Conservation (phyloP, 768 basidiomycete species). For the Lentinula sp. region DNA sequence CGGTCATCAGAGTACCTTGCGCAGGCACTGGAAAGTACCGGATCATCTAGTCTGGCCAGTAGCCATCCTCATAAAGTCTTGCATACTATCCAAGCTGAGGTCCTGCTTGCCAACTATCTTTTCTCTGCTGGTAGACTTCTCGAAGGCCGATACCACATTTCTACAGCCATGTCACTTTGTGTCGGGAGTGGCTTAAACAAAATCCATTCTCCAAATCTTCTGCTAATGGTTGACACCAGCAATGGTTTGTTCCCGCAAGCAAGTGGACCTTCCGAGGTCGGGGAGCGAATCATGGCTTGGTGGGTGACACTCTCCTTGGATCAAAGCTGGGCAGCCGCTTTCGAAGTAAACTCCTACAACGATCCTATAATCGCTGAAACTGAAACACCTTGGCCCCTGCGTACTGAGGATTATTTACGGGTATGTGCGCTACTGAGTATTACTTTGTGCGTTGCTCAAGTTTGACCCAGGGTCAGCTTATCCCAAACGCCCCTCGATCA, state of each 20-base stretch:
- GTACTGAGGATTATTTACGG: constrained; percentile 27
- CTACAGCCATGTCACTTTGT: constrained; percentile 26
- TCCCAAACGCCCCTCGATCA: background rate
- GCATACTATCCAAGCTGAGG: constrained; percentile 45
- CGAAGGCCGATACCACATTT: constrained; percentile 37
- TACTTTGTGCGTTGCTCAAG: background rate
- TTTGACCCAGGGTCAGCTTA: constrained; percentile 1
- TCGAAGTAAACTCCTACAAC: constrained; percentile 2
- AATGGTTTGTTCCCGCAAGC: constrained; percentile 23
- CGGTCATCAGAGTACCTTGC: constrained; percentile 28
- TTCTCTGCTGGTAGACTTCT: constrained; percentile 42
- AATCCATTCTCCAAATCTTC: constrained; percentile 21
- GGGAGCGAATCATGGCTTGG: constrained; percentile 28
- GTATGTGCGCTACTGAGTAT: constrained; percentile 15
- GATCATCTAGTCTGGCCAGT: constrained; percentile 27
- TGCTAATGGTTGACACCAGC: constrained; percentile 13
- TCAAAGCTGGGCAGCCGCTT: constrained; percentile 33
- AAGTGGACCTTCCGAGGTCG: constrained; percentile 25
- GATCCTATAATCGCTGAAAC: constrained; percentile 8
- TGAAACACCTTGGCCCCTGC: constrained; percentile 34
- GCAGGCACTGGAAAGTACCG: constrained; percentile 31
- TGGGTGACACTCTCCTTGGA: constrained; percentile 31
- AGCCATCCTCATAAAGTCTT: constrained; percentile 35
- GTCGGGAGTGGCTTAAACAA: constrained; percentile 32
- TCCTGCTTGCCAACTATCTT: constrained; percentile 52